Percentiles rank a stretch among this genome's conserved stretches.
These are phyloP conservation scores for Phlyctochytrium bullatum DNA, from an alignment of 192 early-diverging fungal species.

Conservation along the genomic window DNA sequence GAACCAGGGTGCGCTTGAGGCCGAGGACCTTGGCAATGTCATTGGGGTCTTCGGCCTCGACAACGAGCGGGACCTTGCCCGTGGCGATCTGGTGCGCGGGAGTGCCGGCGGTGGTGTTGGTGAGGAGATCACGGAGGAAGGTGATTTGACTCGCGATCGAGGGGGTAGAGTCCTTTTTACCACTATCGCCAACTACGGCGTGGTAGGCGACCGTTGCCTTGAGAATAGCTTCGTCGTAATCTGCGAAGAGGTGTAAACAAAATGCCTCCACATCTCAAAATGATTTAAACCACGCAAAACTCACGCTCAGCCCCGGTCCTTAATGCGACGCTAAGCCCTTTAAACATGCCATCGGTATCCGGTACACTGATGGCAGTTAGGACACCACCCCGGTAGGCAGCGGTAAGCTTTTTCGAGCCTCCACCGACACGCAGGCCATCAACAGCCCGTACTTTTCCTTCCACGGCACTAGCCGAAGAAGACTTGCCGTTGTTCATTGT, in stretches of 20 bases:
- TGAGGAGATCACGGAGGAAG: conserved; percentile 4
- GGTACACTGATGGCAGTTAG: conserved; percentile 57
- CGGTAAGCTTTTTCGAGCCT: conserved; percentile 11
- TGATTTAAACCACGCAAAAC: too few relatives aligned
- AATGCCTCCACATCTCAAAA: conserved; percentile 31
- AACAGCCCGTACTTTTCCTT: conserved; percentile 43
- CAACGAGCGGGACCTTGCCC: conserved; percentile 24
- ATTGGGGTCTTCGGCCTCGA: conserved; percentile 23
- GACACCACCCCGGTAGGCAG: conserved; percentile 36
- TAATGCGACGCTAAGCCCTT: conserved; percentile 67
- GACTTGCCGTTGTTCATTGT: conserved; percentile 58
- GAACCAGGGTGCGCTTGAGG: conserved; percentile 45
- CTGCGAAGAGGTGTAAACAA: conserved; percentile 20
- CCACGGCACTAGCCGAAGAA: conserved; percentile 20
- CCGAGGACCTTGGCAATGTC: conserved; percentile 65
- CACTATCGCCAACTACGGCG: conserved; percentile 49
- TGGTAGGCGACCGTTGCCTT: conserved; percentile 57
- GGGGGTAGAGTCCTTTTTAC: conserved; percentile 6
- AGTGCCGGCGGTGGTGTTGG: neutral
- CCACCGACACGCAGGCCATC: conserved; percentile 65
- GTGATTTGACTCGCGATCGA: conserved; percentile 35
- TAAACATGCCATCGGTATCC: conserved; percentile 44
- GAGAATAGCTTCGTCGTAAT: conserved; percentile 43
- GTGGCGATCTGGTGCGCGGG: conserved; percentile 16
- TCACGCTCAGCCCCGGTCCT: conserved; percentile 56